phyloP scores from a whole-genome alignment of 768 basidiomycete genomes.

The Calvatia gigantea region DNA sequence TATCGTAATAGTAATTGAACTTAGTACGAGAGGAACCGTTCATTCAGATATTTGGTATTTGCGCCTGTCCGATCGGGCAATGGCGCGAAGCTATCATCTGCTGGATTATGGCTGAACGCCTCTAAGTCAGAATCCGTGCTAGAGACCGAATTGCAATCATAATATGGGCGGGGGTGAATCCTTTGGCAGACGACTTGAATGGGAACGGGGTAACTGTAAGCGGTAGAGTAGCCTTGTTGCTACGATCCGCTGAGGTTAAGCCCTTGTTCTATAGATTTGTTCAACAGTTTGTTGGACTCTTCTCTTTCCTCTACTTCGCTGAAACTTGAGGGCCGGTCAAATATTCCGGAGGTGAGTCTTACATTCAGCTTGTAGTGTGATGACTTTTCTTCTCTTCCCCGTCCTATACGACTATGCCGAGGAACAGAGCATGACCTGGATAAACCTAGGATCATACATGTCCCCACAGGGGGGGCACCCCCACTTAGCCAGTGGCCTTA shows the following conservation, averaged over 20 bases:
- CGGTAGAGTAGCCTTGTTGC: slow-evolving; percentile 76
- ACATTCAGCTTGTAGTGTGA: slow-evolving; percentile 28
- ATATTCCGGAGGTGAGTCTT: slow-evolving; percentile 15
- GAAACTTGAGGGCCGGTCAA: slow-evolving; percentile 40
- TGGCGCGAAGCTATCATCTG: slow-evolving; percentile 79
- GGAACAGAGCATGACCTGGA: slow-evolving; percentile 52
- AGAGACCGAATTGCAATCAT: slow-evolving; percentile 64
- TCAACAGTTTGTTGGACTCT: slow-evolving; percentile 46
- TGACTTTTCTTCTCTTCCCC: slow-evolving; percentile 90
- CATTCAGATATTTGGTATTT: slow-evolving; percentile 83
- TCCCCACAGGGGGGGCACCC: slow-evolving; percentile 40
- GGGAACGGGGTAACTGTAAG: slow-evolving; percentile 74
- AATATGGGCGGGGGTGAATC: slow-evolving; percentile 71
- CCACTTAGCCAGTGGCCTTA: slow-evolving; percentile 87
- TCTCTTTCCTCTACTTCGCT: slow-evolving; percentile 28
- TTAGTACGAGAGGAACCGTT: slow-evolving; percentile 83
- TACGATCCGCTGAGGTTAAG: slow-evolving; percentile 77
- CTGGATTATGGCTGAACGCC: slow-evolving; percentile 84
- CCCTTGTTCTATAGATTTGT: slow-evolving; percentile 70
- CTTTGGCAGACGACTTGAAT: slow-evolving; percentile 80
- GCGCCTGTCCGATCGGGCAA: slow-evolving; percentile 75
- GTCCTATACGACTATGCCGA: slow-evolving; percentile 89
- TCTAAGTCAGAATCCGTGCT: slow-evolving; percentile 82
- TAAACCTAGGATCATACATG: slow-evolving; percentile 61
- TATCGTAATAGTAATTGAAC: slow-evolving; percentile 74